phyloP scores from a whole-genome alignment of 495 filamentous ascomycete genomes.

The Daldinia childiae region DNA sequence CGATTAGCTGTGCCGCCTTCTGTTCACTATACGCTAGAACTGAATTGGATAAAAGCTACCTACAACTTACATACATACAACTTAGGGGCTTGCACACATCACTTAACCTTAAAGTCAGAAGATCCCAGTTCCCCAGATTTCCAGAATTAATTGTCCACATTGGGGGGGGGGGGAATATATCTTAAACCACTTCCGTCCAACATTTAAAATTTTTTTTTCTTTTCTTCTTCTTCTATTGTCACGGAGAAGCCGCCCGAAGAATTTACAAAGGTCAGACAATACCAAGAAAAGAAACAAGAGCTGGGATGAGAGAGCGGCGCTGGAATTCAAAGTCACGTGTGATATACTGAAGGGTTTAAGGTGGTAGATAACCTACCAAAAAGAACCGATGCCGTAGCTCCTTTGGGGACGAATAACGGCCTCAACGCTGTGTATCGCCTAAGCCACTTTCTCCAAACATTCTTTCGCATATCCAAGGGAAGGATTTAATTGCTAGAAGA shows the following conservation, averaged over 20 bases:
- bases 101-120: conserved; percentile 39
- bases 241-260: not conserved
- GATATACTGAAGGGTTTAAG: not conserved
- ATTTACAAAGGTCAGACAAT: not conserved
- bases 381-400: conserved; percentile 1
- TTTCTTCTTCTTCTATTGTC: not conserved
- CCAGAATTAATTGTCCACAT: conserved; percentile 9
- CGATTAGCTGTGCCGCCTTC: conserved; percentile 33
- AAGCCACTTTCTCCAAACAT: not conserved
- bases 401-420: conserved; percentile 2
- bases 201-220: not conserved
- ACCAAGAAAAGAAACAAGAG: not conserved
- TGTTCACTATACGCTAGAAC: conserved; percentile 27
- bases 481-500: conserved; percentile 26
- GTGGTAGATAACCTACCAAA: not conserved
- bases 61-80: not conserved
- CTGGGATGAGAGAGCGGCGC: not conserved
- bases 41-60: conserved; percentile 22
- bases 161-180: conserved; percentile 12
- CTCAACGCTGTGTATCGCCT: not conserved
- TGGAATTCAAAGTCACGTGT: conserved; percentile 8
- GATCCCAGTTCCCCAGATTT: conserved; percentile 38
- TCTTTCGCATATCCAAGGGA: conserved; percentile 5
- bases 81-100: conserved; percentile 14
- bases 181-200: conserved; percentile 5